phyloP scores from a whole-genome alignment of 2,329 filamentous ascomycete species.

The Calonectria crousiana region DNA sequence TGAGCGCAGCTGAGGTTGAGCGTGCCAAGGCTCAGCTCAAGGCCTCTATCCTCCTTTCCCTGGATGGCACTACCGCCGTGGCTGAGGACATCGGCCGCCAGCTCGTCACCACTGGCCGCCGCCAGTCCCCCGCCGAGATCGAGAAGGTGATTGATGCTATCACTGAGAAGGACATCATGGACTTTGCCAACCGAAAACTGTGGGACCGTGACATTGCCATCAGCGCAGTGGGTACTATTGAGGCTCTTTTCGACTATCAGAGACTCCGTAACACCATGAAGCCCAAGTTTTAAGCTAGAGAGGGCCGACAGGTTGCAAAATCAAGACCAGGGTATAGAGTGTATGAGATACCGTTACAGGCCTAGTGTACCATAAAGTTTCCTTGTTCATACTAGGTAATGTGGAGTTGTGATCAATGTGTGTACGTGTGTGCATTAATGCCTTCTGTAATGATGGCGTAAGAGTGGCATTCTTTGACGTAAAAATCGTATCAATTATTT shows the following conservation, averaged over 20 bases:
- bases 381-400: constrained; percentile 53
- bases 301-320: constrained; percentile 48
- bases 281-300: constrained; percentile 73
- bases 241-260: constrained; percentile 85
- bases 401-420: constrained; percentile 47
- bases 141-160: constrained; percentile 91
- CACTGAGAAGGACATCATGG: constrained; percentile 96
- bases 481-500: background rate
- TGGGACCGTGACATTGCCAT: constrained; percentile 98
- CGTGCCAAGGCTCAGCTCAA: constrained; percentile 99
- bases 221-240: constrained; percentile 91
- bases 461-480: background rate
- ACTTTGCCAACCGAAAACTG: constrained; percentile 92
- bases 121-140: constrained; percentile 92
- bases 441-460: constrained; percentile 6
- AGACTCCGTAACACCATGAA: constrained; percentile 87
- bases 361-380: constrained; percentile 68
- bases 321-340: constrained; percentile 64
- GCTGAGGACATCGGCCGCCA: constrained; percentile 99
- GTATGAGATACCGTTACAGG: constrained; percentile 66
- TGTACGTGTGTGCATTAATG: constrained; percentile 23
- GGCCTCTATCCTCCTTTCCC: constrained; percentile 95
- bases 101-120: constrained; percentile 95
- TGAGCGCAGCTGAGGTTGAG: constrained; percentile 92
- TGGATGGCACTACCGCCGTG: constrained; percentile 96